Evolutionary conservation across 768 basidiomycete species (phyloP), one percentile per base, ranked within the genome.

Genomic region (Lactarius hatsudake): DNA sequence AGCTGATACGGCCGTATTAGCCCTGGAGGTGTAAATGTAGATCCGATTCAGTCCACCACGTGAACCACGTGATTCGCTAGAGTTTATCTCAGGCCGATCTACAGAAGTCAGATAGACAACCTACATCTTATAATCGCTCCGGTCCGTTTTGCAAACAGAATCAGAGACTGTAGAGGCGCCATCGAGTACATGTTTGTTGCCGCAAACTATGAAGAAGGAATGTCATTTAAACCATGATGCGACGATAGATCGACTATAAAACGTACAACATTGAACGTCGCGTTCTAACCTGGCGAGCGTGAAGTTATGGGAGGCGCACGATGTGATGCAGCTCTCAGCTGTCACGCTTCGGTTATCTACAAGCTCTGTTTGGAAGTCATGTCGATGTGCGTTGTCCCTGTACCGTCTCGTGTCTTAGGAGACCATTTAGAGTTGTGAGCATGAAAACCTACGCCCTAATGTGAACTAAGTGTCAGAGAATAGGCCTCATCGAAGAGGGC

Each of bases 41-140:
- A 93, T 72, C n/a, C 85, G 82, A 72, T 87, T 87, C 1, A 86
- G 83, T 6, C 86, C 91, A 73, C 90, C 91, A 68, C 91, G 93
- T 51, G 86, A 84, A 73, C 90, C 91, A 68, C 91, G 93, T 51
- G 86, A 84, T 74, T 88, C 81, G 15, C 87, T 88, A 66, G 56
- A 38, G 64, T 40, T 17, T 18, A 30, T 28, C 67, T 62, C 65
- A 58, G 53, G 15, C 56, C 0, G 23, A 30, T 38, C 26, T 48
- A 53, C 51, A 42, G 2, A 26, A 36, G 2, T 9, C 30, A 45
- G 10, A 12, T 18, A 26, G 17, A 15, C 20, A 0, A 75, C 87
- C 71, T 70, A 89, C 90, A 83, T 80, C 12, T 84, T 48, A 65
- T 86, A 87, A 28, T 91, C 93, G 20, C 81, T 81, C 67, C 93